phyloP scores from a whole-genome alignment of 306 rosid species.

The Carpinus fangiana region DNA sequence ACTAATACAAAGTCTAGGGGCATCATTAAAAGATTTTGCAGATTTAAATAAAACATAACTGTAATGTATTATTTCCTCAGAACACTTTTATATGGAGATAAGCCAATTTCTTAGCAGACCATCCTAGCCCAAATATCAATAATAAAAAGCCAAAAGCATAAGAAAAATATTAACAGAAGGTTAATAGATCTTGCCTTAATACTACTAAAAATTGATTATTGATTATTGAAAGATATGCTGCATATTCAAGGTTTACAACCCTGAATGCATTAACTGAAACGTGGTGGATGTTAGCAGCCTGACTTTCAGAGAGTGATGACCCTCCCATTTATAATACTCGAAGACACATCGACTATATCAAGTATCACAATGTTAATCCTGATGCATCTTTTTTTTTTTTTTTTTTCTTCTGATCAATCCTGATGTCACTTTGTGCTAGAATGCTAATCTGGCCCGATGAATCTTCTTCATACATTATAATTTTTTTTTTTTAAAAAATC shows the following conservation, averaged over 20 bases:
- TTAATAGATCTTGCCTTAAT: background rate
- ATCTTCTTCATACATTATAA: background rate
- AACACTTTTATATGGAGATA: background rate
- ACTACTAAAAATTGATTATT: background rate
- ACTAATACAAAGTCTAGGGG: background rate
- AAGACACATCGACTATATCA: background rate
- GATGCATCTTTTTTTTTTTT: background rate
- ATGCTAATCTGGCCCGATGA: background rate
- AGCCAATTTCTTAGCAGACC: constrained; percentile 8
- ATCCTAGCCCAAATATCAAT: background rate
- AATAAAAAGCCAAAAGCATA: background rate
- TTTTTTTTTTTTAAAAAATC: no score
- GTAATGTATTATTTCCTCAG: background rate
- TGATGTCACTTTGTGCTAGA: background rate
- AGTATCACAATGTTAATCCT: background rate
- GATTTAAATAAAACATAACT: background rate
- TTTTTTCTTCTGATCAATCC: no score
- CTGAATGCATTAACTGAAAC: background rate
- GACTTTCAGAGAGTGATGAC: no score
- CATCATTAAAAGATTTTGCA: background rate
- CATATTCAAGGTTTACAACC: background rate
- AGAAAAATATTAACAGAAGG: background rate
- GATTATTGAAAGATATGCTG: background rate
- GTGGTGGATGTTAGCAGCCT: background rate
- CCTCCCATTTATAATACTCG: constrained; percentile 5